Base-by-base conservation (phyloP, 306 rosid species). In the Pterocarpus santalinus region DNA sequence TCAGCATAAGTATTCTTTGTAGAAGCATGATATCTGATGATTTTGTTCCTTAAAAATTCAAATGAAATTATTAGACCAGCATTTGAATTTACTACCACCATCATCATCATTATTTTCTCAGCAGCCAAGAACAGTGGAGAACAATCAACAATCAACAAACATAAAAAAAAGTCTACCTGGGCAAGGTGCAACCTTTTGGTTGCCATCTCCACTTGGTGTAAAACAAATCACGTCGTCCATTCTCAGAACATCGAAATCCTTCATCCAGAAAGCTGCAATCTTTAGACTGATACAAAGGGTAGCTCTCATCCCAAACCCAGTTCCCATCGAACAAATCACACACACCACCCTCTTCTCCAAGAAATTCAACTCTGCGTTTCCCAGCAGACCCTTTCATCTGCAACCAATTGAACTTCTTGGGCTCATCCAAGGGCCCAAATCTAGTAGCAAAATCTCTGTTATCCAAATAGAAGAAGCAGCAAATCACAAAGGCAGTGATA, bases 141-240 rank as follows among this genome's bases (percentile, higher is more conserved):
- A 52, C 34, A 60, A 63, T 14, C 56, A 36, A 34, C 53, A 76
- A 11, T 34, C 35, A 66, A 41, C 34, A 69, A 30, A 6, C 22
- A 70, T 12, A 13, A 66, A 66, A 5, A 5, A 14, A 39, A 16
- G 15, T 7, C 4, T 53, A 94, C 98, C 98, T 92, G 79, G 98
- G 97, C 85, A 94, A 82, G 87, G 90, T 91, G 85, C 98, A 94
- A 57, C 56, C 38, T 65, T 78, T 89, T 52, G 98, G 98, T 72
- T 94, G 98, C 98, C 98, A 92, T 88, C 96, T 92, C 97, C 98
- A 94, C 85, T 94, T 87, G 49, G 97, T 90, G 87, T 94, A 92
- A 79, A 88, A 91, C 87, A 87, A 90, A 86, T 94, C 97, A 78
- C 91, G 97, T 2, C 98, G 87, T 16, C 98, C 98, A 87, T 92